A percentile compares a stretch with the other conserved stretches of the same genome.
These are phyloP conservation scores for Chlorella ohadii DNA, from an alignment of 139 green algal species.

Conservation along the genomic window DNA sequence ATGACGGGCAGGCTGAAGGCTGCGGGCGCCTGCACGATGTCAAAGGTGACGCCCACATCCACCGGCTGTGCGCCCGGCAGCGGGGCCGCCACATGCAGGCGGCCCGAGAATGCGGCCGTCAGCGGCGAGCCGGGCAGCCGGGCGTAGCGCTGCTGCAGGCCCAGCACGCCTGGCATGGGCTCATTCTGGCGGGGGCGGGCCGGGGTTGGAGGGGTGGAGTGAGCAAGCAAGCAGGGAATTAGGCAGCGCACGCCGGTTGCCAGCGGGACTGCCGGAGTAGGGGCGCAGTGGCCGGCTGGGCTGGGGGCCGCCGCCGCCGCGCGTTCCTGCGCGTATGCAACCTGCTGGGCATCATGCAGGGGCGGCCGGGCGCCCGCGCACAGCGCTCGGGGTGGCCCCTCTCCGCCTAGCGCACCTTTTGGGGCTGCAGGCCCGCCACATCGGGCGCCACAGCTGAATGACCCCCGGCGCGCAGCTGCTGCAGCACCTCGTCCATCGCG, in stretches of 20 bases:
- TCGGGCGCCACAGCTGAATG: background rate
- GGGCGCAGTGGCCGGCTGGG: too few relatives aligned
- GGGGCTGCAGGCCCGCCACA: background rate
- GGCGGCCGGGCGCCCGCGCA: too few relatives aligned
- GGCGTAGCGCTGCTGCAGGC: slow-evolving; percentile 22
- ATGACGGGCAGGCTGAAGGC: slow-evolving; percentile 24
- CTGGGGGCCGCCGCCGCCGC: too few relatives aligned
- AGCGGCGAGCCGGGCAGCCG: background rate
- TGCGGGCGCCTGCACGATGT: slow-evolving; percentile 22
- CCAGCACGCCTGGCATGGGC: background rate
- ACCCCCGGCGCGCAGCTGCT: background rate
- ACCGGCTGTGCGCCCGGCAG: background rate
- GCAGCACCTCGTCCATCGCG: background rate
- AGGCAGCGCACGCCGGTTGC: too few relatives aligned
- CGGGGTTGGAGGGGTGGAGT: background rate
- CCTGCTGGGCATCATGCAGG: too few relatives aligned
- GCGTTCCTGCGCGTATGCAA: too few relatives aligned
- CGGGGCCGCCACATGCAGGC: background rate
- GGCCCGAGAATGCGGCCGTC: background rate
- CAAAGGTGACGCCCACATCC: background rate
- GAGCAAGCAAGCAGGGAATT: background rate
- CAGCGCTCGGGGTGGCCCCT: too few relatives aligned
- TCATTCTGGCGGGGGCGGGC: background rate
- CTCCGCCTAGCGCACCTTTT: background rate
- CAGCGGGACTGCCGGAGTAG: too few relatives aligned